A percentile compares a stretch with the other conserved stretches of the same genome.
phyloP scores from a whole-genome alignment of 2,329 filamentous ascomycete species.

The Diaporthe caulivora region DNA sequence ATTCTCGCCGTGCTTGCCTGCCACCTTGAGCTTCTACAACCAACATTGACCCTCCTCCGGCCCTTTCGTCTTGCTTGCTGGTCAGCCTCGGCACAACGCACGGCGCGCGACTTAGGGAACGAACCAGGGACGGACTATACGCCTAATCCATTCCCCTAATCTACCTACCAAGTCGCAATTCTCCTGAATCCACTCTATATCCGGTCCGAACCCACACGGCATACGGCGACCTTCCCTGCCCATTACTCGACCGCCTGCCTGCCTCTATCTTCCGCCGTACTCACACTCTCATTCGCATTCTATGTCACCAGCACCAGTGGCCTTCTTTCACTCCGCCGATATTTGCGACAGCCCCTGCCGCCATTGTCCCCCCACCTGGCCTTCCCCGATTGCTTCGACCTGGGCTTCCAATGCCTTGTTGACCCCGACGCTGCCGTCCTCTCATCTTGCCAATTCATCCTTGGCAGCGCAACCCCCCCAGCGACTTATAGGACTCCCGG shows the following conservation, averaged over 20 bases:
- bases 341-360: slow-evolving; percentile 31
- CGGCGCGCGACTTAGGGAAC: slow-evolving; percentile 22
- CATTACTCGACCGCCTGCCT: slow-evolving; percentile 15
- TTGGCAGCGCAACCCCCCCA: slow-evolving; percentile 23
- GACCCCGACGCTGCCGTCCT: slow-evolving; percentile 15
- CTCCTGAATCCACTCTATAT: slow-evolving; percentile 24
- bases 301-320: slow-evolving; percentile 35
- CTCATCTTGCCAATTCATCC: slow-evolving; percentile 2
- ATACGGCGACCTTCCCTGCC: slow-evolving; percentile 24
- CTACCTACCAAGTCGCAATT: slow-evolving; percentile 30
- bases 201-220: slow-evolving; percentile 23
- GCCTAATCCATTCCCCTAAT: slow-evolving; percentile 36
- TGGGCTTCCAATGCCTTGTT: slow-evolving; percentile 34
- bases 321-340: slow-evolving; percentile 31
- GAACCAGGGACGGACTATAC: slow-evolving; percentile 25
- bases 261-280: slow-evolving; percentile 18
- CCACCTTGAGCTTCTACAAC: background rate
- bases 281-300: slow-evolving; percentile 31
- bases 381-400: slow-evolving; percentile 26
- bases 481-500: slow-evolving; percentile 24
- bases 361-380: slow-evolving; percentile 12
- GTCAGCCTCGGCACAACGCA: slow-evolving; percentile 24
- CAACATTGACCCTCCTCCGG: background rate
- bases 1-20: background rate
- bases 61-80: slow-evolving; percentile 11